phyloP scores from a whole-genome alignment of 179 eudicot genomes.

The Carnegiea gigantea region DNA sequence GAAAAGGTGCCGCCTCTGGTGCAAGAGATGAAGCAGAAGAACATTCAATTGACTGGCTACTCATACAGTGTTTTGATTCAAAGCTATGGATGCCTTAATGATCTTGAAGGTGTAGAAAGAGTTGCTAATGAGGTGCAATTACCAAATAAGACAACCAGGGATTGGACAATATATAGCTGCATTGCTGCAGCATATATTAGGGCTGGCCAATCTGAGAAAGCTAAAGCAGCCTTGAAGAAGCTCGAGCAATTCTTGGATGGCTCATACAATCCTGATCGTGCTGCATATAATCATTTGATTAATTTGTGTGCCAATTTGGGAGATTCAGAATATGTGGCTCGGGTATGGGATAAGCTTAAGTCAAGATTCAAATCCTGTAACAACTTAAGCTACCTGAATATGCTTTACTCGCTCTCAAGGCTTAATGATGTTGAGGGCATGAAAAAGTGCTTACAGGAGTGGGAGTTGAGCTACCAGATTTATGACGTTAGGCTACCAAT shows the following conservation, averaged over 20 bases:
- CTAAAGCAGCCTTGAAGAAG: conserved; percentile 39
- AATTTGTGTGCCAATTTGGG: conserved; percentile 46
- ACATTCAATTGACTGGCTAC: conserved; percentile 29
- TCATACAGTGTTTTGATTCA: conserved; percentile 48
- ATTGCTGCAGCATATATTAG: conserved; percentile 43
- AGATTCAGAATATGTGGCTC: conserved; percentile 42
- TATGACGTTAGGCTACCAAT: conserved; percentile 60
- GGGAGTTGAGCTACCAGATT: conserved; percentile 41
- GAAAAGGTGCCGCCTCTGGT: conserved; percentile 54
- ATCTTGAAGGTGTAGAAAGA: conserved; percentile 55
- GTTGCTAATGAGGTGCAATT: conserved; percentile 45
- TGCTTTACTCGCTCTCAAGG: conserved; percentile 56
- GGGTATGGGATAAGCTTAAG: conserved; percentile 55
- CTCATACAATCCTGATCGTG: conserved; percentile 26
- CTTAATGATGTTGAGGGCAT: conserved; percentile 48
- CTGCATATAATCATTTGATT: conserved; percentile 46
- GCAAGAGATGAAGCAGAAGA: conserved; percentile 61
- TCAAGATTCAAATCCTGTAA: conserved; percentile 32
- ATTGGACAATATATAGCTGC: conserved; percentile 56
- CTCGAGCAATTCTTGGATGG: conserved; percentile 38
- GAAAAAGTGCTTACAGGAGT: conserved; percentile 46
- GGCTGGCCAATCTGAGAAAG: conserved; percentile 46
- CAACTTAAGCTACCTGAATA: conserved; percentile 46
- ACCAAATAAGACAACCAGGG: conserved; percentile 19
- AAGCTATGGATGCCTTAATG: conserved; percentile 37